Percentiles rank a stretch among this genome's conserved stretches.
Conservation (phyloP, 139 green algal genomes). For the Coelastrella sp. region DNA sequence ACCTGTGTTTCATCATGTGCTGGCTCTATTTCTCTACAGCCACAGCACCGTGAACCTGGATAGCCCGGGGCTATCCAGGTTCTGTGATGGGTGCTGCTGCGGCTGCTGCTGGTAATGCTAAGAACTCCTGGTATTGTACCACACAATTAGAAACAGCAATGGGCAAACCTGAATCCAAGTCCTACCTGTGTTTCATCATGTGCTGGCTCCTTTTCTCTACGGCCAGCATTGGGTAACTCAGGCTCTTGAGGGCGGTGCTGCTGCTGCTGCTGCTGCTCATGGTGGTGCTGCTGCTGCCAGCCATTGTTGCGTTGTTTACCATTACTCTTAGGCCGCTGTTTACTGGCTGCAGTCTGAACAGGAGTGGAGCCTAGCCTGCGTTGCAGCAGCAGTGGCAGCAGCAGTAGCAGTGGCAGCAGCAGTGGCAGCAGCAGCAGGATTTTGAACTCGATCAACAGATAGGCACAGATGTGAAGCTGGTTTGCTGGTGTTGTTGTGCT, state of each 20-base stretch:
- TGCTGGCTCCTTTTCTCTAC: constrained; percentile 30
- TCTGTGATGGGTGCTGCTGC: no score
- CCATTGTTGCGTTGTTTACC: background rate
- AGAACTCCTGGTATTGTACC: no score
- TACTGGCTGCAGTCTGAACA: background rate
- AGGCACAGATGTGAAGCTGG: no score
- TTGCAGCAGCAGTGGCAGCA: background rate
- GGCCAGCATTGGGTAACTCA: constrained; percentile 39
- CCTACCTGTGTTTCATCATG: constrained; percentile 34
- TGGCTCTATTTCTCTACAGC: constrained; percentile 26
- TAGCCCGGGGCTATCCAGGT: no score
- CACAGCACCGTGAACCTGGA: no score
- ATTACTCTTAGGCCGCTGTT: background rate
- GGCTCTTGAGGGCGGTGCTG: constrained; percentile 32
- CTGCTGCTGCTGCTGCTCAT: constrained; percentile 20
- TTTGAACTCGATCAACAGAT: background rate
- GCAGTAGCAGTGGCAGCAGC: background rate
- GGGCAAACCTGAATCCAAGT: no score
- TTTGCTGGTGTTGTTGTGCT: no score
- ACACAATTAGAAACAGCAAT: no score
- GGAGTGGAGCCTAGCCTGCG: background rate
- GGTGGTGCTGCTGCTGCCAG: background rate
- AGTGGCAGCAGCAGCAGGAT: no score
- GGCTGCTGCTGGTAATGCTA: no score
- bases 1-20: constrained; percentile 38